These are phyloP conservation scores for Pleomassaria siparia DNA, from an alignment of 2,329 filamentous ascomycete genomes.

Conservation along the genomic window DNA sequence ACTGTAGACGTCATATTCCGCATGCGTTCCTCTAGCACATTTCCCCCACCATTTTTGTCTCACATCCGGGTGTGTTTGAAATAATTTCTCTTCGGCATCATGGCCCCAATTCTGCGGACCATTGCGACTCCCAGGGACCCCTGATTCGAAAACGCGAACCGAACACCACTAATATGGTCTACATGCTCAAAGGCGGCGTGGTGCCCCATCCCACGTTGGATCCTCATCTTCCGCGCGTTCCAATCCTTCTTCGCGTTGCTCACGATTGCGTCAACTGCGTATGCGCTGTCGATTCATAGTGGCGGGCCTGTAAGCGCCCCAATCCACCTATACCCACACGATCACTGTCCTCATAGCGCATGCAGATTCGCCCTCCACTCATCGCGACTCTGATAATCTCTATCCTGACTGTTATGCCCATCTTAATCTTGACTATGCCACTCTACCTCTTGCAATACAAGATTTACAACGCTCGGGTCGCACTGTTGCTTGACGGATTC, in stretches of 20 bases:
- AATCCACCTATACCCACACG: not conserved
- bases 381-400: constrained; percentile 21
- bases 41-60: not conserved
- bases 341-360: constrained; percentile 2
- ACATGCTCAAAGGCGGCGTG: constrained; percentile 10
- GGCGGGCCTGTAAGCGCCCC: constrained; percentile 17
- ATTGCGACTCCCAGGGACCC: not conserved
- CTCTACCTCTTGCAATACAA: constrained; percentile 19
- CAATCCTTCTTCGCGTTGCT: constrained; percentile 33
- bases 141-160: not conserved
- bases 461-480: constrained; percentile 19
- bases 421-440: constrained; percentile 18
- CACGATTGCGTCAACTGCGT: constrained; percentile 27
- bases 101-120: not conserved
- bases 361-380: constrained; percentile 19
- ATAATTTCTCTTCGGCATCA: not conserved
- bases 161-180: constrained; percentile 5
- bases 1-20: not conserved
- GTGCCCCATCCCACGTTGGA: constrained; percentile 20
- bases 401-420: constrained; percentile 19
- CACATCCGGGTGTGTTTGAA: not conserved
- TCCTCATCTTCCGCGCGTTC: constrained; percentile 25
- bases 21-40: not conserved
- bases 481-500: constrained; percentile 18
- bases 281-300: constrained; percentile 18